Evolutionary conservation across 768 basidiomycete species (phyloP), one percentile per base, ranked within the genome.

Genomic region (Pisolithus tinctorius): DNA sequence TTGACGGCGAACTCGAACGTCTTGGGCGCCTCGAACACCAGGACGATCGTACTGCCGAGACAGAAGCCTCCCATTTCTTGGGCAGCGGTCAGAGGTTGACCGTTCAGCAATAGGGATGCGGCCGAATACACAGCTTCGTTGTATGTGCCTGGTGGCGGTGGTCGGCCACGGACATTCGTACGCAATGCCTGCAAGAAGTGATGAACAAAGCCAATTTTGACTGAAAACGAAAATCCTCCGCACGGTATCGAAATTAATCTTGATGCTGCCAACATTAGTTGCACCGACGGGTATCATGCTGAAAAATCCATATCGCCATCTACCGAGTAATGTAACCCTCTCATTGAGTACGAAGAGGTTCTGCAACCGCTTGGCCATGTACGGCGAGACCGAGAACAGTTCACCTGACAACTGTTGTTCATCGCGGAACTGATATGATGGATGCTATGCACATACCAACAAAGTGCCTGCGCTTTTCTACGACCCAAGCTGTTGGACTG

Each of bases 21-120:
- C 48, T 75, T 71, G 0, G 96, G 95, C 0, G 94, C 96, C 70
- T 99, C 96, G 61, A 97, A 96, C 1, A 98, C 91, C 44, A 98
- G 77, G n/a, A 99, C 95, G 61, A 98, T 90, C 5, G 95, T 98
- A 68, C 88, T 92, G 4, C 94, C 94, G 4, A 98, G 74, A 60
- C 84, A 87, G 72, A 99, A 99, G 1, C 94, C 96, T 30, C 96
- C 96, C 88, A 97, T 92, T 72, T 99, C 94, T 66, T 96, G 89
- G 1, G 90, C 94, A 1, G 88, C 77, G 0, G 73, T 74, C 42
- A 97, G 75, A 1, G 95, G 94, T 62, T 96, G 93, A 0, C 96
- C 96, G 16, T 82, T 78, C 34, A 98, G 76, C 26, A 98, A 69
- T 0, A 84, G 72, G 1, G 89, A 93, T 0, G 94, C 95, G 5